Base-by-base conservation (phyloP, 106 monocot genomes). In the Dendrobium huoshanense region DNA sequence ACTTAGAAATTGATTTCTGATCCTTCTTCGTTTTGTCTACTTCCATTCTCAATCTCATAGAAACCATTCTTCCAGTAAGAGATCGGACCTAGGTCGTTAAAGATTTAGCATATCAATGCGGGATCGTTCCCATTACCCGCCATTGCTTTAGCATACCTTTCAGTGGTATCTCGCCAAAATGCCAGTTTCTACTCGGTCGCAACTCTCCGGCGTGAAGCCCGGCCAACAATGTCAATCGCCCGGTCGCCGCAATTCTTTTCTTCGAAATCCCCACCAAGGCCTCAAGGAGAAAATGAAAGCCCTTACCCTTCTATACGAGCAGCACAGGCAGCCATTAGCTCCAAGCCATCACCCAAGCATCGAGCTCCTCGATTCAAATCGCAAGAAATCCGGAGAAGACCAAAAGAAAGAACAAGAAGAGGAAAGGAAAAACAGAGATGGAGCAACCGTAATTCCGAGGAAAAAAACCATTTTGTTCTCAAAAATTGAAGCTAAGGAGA, bases 251-350 rank as follows among this genome's bases (percentile, higher is more conserved):
- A 24, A 78, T 8, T 37, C 75, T 0, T 22, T 83, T 9, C 67
- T 79, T n/a, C 83, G 84, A n/a, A 88, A 90, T 80, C 96, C 96
- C 3, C 97, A 96, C 56, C 88, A 90, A 58, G 88, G 86, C 9
- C 90, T 97, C 56, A 92, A 94, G 88, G 97, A 97, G 85, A 97
- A 97, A 90, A 89, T 97, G 97, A 87, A 85, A 58, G 89, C 92
- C 6, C 86, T 97, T 55, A 94, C 97, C 48, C 85, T 88, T 37
- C 77, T 89, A 77, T 94, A 97, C 81, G 97, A 94, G 89, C 94
- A 92, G 79, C 81, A 92, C 81, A 79, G 83, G 41, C 85, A 86
- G 75, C 67, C 88, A 17, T 82, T 85, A 58, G 45, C 79, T 19
- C 59, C 79, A 41, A 83, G 56, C 73, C 75, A 73, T 55, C 74